Evolutionary conservation across 2,329 filamentous ascomycete genomes (phyloP).

Genomic region (Colletotrichum sp.): DNA sequence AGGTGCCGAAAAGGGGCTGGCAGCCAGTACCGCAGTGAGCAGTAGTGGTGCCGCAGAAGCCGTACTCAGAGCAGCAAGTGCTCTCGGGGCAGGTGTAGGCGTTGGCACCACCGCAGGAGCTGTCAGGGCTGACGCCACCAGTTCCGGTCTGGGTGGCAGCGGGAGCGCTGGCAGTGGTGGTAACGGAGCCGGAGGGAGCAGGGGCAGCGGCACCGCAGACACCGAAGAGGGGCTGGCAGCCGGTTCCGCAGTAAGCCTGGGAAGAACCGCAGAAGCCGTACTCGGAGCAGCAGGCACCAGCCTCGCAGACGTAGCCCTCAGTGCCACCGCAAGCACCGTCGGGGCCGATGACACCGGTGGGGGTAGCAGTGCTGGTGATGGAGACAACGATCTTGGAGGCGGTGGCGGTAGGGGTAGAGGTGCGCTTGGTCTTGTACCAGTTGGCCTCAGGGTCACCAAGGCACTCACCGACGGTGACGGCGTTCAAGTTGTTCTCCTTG

Average conservation of each 20-base stretch:
- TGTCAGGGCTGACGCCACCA: slow-evolving; percentile 14
- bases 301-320: slow-evolving; percentile 15
- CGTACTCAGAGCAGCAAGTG: slow-evolving; percentile 25
- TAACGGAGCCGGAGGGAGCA: not conserved
- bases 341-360: slow-evolving; percentile 18
- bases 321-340: slow-evolving; percentile 19
- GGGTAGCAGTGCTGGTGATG: slow-evolving; percentile 23
- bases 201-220: slow-evolving; percentile 16
- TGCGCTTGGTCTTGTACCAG: slow-evolving; percentile 42
- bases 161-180: slow-evolving; percentile 1
- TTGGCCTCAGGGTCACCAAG: slow-evolving; percentile 48
- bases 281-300: slow-evolving; percentile 23
- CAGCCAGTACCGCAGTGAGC: slow-evolving; percentile 24
- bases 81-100: not conserved
- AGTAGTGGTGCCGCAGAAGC: slow-evolving; percentile 23
- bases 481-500: slow-evolving; percentile 29
- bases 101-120: slow-evolving; percentile 12
- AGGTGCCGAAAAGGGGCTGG: slow-evolving; percentile 17
- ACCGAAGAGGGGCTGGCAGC: slow-evolving; percentile 24
- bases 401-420: slow-evolving; percentile 21
- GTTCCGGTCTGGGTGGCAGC: not conserved
- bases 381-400: slow-evolving; percentile 6
- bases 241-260: slow-evolving; percentile 22
- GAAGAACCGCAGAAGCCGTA: slow-evolving; percentile 25
- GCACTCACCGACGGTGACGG: slow-evolving; percentile 52